Conservation (phyloP, 768 basidiomycete genomes). For the Ephemerocybe angulata region DNA sequence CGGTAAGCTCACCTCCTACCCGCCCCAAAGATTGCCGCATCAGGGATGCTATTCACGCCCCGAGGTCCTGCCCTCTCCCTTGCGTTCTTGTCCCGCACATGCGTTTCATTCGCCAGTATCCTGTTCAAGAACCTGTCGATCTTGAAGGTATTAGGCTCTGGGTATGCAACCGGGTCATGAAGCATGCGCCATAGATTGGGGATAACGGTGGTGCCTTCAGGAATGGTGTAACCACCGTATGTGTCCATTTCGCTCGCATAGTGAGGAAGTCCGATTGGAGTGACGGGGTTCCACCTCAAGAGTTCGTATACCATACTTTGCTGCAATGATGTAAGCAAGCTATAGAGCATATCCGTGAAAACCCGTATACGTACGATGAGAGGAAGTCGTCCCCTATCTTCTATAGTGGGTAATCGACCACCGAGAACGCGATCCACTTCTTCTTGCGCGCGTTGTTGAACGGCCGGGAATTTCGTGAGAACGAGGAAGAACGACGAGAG, state of each 20-base stretch:
- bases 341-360: background rate
- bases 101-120: no score
- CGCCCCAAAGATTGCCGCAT: slow-evolving; percentile 34
- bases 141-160: slow-evolving; percentile 37
- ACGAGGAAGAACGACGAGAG: slow-evolving; percentile 37
- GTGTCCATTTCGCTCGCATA: slow-evolving; percentile 33
- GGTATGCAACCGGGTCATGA: slow-evolving; percentile 36
- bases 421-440: slow-evolving; percentile 35
- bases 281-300: slow-evolving; percentile 43
- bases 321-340: background rate
- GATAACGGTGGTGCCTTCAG: slow-evolving; percentile 33
- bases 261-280: slow-evolving; percentile 30
- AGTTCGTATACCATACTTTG: slow-evolving; percentile 15
- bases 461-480: slow-evolving; percentile 37
- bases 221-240: slow-evolving; percentile 39
- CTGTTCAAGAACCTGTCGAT: slow-evolving; percentile 36
- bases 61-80: slow-evolving; percentile 30
- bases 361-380: slow-evolving; percentile 33
- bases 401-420: slow-evolving; percentile 36
- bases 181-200: slow-evolving; percentile 38
- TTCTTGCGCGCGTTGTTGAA: slow-evolving; percentile 33
- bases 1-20: slow-evolving; percentile 31
- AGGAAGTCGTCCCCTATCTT: slow-evolving; percentile 34
- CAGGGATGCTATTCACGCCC: slow-evolving; percentile 26
- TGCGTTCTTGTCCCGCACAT: slow-evolving; percentile 24